Percentiles rank a stretch among this genome's conserved stretches.
Conservation (phyloP, 2,329 filamentous ascomycete species). For the Neobulgaria alba region DNA sequence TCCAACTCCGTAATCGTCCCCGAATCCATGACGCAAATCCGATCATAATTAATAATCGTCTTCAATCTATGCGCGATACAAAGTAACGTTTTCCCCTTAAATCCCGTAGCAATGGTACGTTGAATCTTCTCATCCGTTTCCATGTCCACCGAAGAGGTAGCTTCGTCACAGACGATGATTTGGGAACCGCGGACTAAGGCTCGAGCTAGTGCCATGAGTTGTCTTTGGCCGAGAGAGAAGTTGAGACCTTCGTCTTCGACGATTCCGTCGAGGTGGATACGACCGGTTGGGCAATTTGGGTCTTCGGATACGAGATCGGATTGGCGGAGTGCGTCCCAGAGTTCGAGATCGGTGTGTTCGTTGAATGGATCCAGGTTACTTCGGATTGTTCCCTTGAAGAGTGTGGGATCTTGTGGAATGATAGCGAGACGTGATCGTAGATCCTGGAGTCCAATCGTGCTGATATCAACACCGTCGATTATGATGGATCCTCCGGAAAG, state of each 20-base stretch:
- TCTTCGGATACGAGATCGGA: conserved; percentile 59
- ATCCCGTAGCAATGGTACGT: conserved; percentile 63
- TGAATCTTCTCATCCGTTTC: conserved; percentile 65
- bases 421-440: conserved; percentile 69
- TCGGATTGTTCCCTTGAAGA: conserved; percentile 73
- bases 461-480: conserved; percentile 61
- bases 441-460: conserved; percentile 65
- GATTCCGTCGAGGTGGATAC: conserved; percentile 72
- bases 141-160: conserved; percentile 70
- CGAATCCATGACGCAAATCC: conserved; percentile 60
- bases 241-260: conserved; percentile 74
- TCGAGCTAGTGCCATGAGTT: conserved; percentile 84
- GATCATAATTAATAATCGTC: conserved; percentile 68
- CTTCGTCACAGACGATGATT: conserved; percentile 93
- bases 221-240: conserved; percentile 66
- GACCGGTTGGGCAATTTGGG: conserved; percentile 30
- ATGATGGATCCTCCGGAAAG: conserved; percentile 52
- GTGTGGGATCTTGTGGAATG: conserved; percentile 76
- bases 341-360: conserved; percentile 67
- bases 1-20: conserved; percentile 60
- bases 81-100: conserved; percentile 56
- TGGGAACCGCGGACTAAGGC: conserved; percentile 76
- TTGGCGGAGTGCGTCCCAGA: conserved; percentile 71
- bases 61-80: conserved; percentile 68
- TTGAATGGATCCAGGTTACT: conserved; percentile 74